These are phyloP conservation scores for Dysphania ambrosioides DNA, from an alignment of 148 eudicot species.

Conservation along the genomic window DNA sequence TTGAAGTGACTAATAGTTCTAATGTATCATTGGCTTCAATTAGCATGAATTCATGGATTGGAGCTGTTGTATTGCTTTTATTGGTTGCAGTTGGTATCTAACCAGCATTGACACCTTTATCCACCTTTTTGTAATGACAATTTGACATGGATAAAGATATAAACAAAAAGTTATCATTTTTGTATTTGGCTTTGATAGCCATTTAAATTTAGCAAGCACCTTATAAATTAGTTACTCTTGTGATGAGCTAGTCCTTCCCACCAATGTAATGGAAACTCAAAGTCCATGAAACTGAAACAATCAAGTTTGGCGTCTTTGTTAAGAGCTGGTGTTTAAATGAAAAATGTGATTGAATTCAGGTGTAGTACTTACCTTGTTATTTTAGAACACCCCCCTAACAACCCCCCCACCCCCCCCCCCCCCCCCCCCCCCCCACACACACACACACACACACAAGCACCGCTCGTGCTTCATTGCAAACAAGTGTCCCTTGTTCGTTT, in stretches of 20 bases:
- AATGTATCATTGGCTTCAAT: neutral
- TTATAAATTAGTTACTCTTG: neutral
- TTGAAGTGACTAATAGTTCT: neutral
- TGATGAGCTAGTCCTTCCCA: neutral
- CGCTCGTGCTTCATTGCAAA: too few species aligned
- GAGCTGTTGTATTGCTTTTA: neutral
- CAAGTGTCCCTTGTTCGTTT: too few species aligned
- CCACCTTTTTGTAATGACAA: neutral
- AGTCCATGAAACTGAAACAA: neutral
- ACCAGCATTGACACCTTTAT: neutral
- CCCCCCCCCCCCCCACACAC: too few species aligned
- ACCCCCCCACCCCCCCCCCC: too few species aligned
- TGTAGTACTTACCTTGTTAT: too few species aligned
- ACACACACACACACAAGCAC: too few species aligned
- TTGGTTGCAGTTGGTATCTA: neutral
- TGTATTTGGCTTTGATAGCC: neutral
- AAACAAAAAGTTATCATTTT: neutral
- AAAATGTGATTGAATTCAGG: too few species aligned
- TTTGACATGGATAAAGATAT: neutral
- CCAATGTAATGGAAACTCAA: neutral
- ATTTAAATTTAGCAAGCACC: neutral
- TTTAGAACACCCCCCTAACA: too few species aligned
- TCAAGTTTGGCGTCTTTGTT: conserved; percentile 8
- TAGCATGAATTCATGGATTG: too few species aligned
- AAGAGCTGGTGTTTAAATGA: neutral